Percentiles rank a stretch among this genome's conserved stretches.
These are phyloP conservation scores for Lipomyces kockii DNA, from an alignment of 805 yeast genomes.

Conservation along the genomic window DNA sequence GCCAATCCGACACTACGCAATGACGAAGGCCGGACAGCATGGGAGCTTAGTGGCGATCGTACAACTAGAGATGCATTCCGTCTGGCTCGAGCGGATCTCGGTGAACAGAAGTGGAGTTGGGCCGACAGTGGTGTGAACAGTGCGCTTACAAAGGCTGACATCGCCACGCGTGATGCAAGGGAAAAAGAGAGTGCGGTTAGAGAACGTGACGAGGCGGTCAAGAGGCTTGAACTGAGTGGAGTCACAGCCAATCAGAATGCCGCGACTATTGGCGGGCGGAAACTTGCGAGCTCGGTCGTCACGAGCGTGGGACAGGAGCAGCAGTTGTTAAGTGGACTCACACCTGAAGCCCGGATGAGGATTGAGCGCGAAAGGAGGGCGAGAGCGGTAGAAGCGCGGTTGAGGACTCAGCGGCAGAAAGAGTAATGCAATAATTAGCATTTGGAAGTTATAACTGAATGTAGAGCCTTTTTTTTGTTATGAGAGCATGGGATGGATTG, in stretches of 20 bases:
- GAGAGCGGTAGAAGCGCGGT: constrained; percentile 91
- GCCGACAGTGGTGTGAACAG: constrained; percentile 63
- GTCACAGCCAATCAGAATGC: constrained; percentile 18
- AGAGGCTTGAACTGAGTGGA: constrained; percentile 34
- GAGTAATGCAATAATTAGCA: background rate
- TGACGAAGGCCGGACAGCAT: constrained; percentile 64
- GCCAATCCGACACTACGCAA: constrained; percentile 70
- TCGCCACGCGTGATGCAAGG: constrained; percentile 39
- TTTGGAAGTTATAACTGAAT: background rate
- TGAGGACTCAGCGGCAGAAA: constrained; percentile 6
- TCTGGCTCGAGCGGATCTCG: constrained; percentile 65
- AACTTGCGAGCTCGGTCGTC: constrained; percentile 37
- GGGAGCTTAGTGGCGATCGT: constrained; percentile 60
- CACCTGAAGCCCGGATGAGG: constrained; percentile 73
- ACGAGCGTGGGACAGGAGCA: constrained; percentile 37
- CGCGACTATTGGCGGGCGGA: constrained; percentile 6
- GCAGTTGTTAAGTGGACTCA: constrained; percentile 53
- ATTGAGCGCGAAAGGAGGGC: constrained; percentile 94
- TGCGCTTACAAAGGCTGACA: constrained; percentile 49
- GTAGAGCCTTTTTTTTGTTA: too few relatives aligned
- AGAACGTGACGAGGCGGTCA: constrained; percentile 38
- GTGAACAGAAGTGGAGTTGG: constrained; percentile 77
- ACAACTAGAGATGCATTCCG: constrained; percentile 60
- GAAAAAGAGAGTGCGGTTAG: constrained; percentile 22
- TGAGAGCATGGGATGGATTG: too few relatives aligned